Conservation (phyloP, 208 protist species). For the Sergeia podlipaevii region DNA sequence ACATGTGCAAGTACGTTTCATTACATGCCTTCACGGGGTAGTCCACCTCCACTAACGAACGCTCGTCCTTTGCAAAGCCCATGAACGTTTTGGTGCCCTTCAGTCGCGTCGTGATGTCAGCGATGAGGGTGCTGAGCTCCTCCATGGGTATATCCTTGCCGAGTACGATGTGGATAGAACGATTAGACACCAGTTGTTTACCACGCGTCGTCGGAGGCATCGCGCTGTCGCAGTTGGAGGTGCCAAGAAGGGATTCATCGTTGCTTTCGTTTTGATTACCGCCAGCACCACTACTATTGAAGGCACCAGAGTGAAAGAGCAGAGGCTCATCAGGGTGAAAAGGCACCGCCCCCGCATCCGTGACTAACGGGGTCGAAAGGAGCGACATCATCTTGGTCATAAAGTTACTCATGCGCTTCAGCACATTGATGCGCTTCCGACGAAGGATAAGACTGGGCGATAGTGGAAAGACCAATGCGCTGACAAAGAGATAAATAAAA, state of each 20-base stretch:
- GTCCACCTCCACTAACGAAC: slow-evolving; percentile 52
- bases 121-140: slow-evolving; percentile 38
- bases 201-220: background rate
- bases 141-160: slow-evolving; percentile 40
- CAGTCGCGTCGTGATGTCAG: slow-evolving; percentile 50
- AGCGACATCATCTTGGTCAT: slow-evolving; percentile 53
- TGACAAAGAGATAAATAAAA: slow-evolving; percentile 88
- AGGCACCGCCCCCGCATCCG: slow-evolving; percentile 1
- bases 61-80: slow-evolving; percentile 74
- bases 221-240: background rate
- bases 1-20: slow-evolving; percentile 55
- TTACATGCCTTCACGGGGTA: slow-evolving; percentile 78
- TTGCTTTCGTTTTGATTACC: too few species aligned
- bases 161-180: slow-evolving; percentile 41
- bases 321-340: background rate
- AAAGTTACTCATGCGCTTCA: slow-evolving; percentile 47
- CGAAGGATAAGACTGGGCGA: slow-evolving; percentile 69
- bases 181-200: slow-evolving; percentile 22
- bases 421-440: slow-evolving; percentile 73
- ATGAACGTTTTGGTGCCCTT: slow-evolving; percentile 72
- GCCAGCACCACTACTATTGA: too few species aligned
- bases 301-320: background rate
- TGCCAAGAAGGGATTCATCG: too few species aligned
- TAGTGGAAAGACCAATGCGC: slow-evolving; percentile 64
- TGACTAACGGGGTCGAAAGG: slow-evolving; percentile 45